Evolutionary conservation across 2,329 filamentous ascomycete genomes (phyloP).

Genomic region (Phaeosphaeria sp.): DNA sequence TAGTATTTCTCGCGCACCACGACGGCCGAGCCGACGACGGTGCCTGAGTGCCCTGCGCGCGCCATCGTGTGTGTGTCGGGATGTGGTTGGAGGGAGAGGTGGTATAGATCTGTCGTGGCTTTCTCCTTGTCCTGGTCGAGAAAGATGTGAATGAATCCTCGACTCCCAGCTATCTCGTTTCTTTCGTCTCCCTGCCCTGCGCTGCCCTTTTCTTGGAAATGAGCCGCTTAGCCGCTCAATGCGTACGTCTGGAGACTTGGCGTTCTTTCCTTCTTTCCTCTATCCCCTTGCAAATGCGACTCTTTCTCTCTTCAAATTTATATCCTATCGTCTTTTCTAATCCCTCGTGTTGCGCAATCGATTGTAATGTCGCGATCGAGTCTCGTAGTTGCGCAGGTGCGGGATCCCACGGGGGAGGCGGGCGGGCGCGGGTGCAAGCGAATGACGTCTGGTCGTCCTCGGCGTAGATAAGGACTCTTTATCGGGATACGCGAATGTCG

Average conservation of each 20-base stretch:
- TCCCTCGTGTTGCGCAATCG: not conserved
- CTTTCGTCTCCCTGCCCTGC: not conserved
- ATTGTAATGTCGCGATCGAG: not conserved
- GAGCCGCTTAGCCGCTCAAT: conserved; percentile 14
- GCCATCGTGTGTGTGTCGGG: conserved; percentile 37
- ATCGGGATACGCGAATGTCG: not conserved
- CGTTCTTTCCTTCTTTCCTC: conserved; percentile 9
- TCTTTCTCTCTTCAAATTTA: not conserved
- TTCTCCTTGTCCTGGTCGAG: too few relatives aligned
- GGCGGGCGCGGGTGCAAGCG: conserved; percentile 11
- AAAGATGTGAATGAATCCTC: too few relatives aligned
- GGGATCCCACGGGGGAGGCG: not conserved
- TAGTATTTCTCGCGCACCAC: conserved; percentile 62
- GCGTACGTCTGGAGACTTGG: conserved; percentile 16
- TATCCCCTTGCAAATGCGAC: conserved; percentile 1
- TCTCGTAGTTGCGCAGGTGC: conserved; percentile 8
- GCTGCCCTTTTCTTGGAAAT: conserved; percentile 4
- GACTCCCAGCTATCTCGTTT: not conserved
- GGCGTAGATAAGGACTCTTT: not conserved
- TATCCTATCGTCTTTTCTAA: too few relatives aligned
- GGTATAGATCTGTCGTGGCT: not conserved
- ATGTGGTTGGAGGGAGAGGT: not conserved
- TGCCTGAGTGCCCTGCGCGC: conserved; percentile 39
- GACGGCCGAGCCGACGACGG: conserved; percentile 48
- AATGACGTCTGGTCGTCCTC: conserved; percentile 20